Evolutionary conservation across 1,284 basidiomycete genomes (phyloP), one percentile per base, ranked within the genome.

Genomic region (Apiotrichum sp.): DNA sequence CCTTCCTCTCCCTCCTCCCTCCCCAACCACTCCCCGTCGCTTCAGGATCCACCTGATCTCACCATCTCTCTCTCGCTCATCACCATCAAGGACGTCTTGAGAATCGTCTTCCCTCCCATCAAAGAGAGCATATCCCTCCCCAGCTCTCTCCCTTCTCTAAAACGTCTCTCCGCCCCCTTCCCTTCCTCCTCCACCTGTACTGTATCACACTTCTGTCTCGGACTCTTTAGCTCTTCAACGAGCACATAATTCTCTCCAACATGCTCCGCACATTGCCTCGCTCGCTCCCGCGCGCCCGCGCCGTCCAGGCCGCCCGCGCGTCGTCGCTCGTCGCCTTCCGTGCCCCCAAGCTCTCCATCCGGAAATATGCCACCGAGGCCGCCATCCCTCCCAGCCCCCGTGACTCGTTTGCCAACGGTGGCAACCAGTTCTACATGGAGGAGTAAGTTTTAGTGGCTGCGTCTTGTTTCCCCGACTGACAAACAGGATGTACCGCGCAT

Each of bases 401-500:
- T 56, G 78, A 80, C 66, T 57, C 83, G 16, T 93, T 95, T 72
- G 90, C 90, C 29, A 93, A 88, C 63, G 90, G 90, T 52, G 91
- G 86, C 47, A 96, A 96, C 78, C 81, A 89, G 42, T 93, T 95
- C 80, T 98, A 98, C 74, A 88, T 87, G 46, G 93, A 97, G 71
- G 90, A 95, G 78, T 78, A 58, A 68, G 76, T 71, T 7, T 46
- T 22, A n/a, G 7, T 31, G 8, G 43, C 43, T 22, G 16, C 38
- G 50, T 29, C 32, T 49, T 5, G 43, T 29, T 49, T 42, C 49
- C 49, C 9, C 36, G 9, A 5, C 61, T 65, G 50, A 62, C 44
- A 35, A 34, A 31, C 56, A 81, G 80, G 76, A 93, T 95, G 92
- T 93, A 93, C 78, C 83, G 84, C 65, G 83, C 86, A 65, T 96